Base-by-base conservation (phyloP, 2,329 filamentous ascomycete genomes). In the Microsporum ferrugineum region DNA sequence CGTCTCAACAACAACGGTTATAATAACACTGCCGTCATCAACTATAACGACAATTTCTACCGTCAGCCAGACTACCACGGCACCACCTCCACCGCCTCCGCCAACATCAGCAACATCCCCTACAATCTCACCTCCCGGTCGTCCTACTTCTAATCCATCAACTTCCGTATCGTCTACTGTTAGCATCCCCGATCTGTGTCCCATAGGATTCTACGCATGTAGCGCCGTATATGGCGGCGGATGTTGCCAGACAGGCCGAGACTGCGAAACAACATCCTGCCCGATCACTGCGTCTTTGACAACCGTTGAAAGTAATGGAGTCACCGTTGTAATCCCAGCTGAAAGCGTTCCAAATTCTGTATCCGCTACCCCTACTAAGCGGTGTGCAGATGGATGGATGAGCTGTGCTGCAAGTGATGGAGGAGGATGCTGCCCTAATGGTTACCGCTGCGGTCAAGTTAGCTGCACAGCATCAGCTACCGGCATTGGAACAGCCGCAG, bases 131-230 rank as follows among this genome's bases (percentile, higher is more conserved):
- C 65, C 68, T 5, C 64, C 68, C 67, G 39, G 64, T 59, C 65
- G 70, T 62, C 60, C 71, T 64, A 31, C 63, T 63, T 57, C 68
- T 68, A 58, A 63, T 73, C 67, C 70, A 61, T 66, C 69, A 61
- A 17, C 68, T 71, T 74, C 73, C 0, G 66, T 70, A 5, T 59
- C 65, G 58, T 63, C 63, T 17, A 66, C 71, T 53, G 64, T 68
- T 56, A 70, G 66, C 3, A 66, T 69, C 14, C 78, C 65, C 38
- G 68, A 72, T 6, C 69, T 81, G 67, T 97, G 92, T 68, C 92
- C 92, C 0, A 91, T 87, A 0, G 91, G 91, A 1, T 97, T 91
- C 78, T 97, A 97, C 73, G 87, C 89, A 58, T 97, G 92, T 73
- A 83, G 86, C 1, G 92, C 92, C 1, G 85, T 85, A 63, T 89